These are phyloP conservation scores for Xylaria castorea DNA, from an alignment of 495 filamentous ascomycete genomes.

Conservation along the genomic window DNA sequence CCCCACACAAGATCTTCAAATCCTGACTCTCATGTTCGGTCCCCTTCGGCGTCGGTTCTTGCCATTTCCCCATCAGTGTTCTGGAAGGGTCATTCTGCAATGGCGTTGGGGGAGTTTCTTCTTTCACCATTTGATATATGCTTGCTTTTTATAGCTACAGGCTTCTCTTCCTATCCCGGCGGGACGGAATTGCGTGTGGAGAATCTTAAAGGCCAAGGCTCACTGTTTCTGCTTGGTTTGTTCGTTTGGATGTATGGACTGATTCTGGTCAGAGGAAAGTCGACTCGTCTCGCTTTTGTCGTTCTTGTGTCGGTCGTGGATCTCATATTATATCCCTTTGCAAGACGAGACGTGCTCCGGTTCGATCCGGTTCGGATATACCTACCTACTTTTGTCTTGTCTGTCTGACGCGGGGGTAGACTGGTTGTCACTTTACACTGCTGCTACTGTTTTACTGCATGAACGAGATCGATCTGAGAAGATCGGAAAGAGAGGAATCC, in stretches of 20 bases:
- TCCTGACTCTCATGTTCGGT: neutral
- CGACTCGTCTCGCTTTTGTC: neutral
- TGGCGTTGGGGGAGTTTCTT: slow-evolving; percentile 28
- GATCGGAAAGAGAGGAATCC: neutral
- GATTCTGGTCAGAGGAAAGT: neutral
- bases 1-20: neutral
- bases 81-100: slow-evolving; percentile 29
- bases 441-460: neutral
- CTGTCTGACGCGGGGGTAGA: slow-evolving; percentile 11
- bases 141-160: slow-evolving; percentile 22
- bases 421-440: slow-evolving; percentile 2
- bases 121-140: slow-evolving; percentile 9
- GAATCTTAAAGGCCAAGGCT: slow-evolving; percentile 13
- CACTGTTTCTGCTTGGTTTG: slow-evolving; percentile 11
- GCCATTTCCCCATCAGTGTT: slow-evolving; percentile 28
- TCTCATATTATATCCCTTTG: slow-evolving; percentile 14
- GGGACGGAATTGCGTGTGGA: slow-evolving; percentile 6
- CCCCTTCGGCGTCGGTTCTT: slow-evolving; percentile 21
- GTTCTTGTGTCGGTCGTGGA: slow-evolving; percentile 1
- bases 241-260: slow-evolving; percentile 14
- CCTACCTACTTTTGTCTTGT: neutral
- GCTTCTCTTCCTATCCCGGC: neutral
- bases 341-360: neutral
- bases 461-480: neutral
- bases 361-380: slow-evolving; percentile 1